Base-by-base conservation (phyloP, 306 rosid species). In the Hippophae rhamnoides region DNA sequence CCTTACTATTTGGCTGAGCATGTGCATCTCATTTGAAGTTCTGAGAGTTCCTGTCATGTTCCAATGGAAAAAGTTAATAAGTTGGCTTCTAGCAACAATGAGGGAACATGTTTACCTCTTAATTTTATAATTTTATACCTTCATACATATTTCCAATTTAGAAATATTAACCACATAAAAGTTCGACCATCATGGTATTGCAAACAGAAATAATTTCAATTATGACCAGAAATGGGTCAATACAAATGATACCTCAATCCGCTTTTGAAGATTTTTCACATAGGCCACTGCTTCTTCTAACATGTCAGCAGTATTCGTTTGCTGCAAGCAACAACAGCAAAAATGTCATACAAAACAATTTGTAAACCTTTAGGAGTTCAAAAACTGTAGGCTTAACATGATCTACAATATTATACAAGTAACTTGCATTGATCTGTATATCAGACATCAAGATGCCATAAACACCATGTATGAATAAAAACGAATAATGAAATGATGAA, bases 241-340 rank as follows among this genome's bases (percentile, higher is more conserved):
- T 26, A 23, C 38, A 12, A 54, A 64, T 49, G 51, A 58, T 83
- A 90, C 95, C 97, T 86, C 79, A 65, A 90, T 90, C 72, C 86
- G 94, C 69, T 76, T 82, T 74, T 87, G 94, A 31, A 90, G 95
- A 74, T 62, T 60, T 70, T 90, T 90, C 66, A 86, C 97, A 68
- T 90, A 90, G 62, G 82, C 95, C 44, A 87, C 97, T 9, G 94
- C 95, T 73, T 90, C 97, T 6, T 87, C 90, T 67, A 90, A 70
- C 95, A 90, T 90, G 47, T 86, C 95, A 5, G 97, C 95, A 3
- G 97, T 90, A 63, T 90, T 90, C 57, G 94, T 90, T 81, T 90
- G 97, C 97, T 90, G 84, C 86, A 79, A 73, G 45, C 26, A 26
- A 42, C 23, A 56, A 54, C 51, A 68, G 72, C 44, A 46, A 3